Evolutionary conservation across 495 filamentous ascomycete genomes (phyloP), one percentile per base, ranked within the genome.

Genomic region (Hyaloscypha finlandica): DNA sequence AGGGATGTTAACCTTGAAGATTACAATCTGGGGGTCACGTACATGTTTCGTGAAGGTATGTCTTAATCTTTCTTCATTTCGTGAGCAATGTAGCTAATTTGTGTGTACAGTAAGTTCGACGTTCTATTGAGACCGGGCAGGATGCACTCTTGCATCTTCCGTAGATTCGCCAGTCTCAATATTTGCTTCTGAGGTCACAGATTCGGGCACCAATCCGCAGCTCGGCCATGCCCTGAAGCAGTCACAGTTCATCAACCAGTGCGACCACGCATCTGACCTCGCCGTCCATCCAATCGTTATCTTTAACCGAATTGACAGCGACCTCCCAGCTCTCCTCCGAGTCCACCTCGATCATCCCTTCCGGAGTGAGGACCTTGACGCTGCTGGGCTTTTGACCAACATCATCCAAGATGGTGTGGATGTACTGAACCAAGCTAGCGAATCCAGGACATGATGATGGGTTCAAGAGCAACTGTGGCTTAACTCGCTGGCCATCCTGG

Each of bases 211-310:
- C 53, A 56, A 56, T 56, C 53, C 53, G 5, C 20, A 29, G 20
- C 53, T 56, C n/a, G 19, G 9, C 29, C 20, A 29, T 5, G 6
- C 16, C 20, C 53, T 2, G 53, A 56, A 56, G 20, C 20, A 56
- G 8, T 56, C 53, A 25, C 53, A 25, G 16, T 33, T 59, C 31
- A 16, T 63, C 30, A n/a, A 63, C 67, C 6, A 66, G 25, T 22
- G 83, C 79, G 32, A 84, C 71, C 37, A 85, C 67, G 62, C 84
- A 77, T 61, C 73, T 79, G 64, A 84, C 68, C n/a, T 80, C 75
- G 8, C 78, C 77, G 65, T 85, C 83, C 81, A 86, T 81, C 83
- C 82, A 85, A 19, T 83, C 83, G n/a, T 77, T 75, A 14, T 77
- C 77, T 42, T 76, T 74, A 12, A 81, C 76, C n/a, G 75, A 73